Base-by-base conservation (phyloP, 2,329 filamentous ascomycete species). In the Fonsecaea multimorphosa region DNA sequence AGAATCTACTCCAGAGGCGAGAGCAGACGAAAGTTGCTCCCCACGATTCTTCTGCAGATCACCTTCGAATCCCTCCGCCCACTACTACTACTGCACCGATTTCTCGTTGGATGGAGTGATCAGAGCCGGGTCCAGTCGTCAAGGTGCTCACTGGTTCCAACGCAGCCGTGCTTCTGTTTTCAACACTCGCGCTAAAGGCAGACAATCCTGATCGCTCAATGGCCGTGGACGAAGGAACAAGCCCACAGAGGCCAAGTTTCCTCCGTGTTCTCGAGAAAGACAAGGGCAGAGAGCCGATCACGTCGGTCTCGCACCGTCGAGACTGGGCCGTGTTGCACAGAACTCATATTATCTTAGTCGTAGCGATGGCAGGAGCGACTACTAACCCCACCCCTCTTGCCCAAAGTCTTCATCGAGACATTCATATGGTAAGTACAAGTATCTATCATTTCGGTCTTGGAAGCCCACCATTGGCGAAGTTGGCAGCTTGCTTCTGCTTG, bases 401-500 rank as follows among this genome's bases (percentile, higher is more conserved):
- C 22, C 2, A 24, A 49, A 49, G 44, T 24, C 44, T 49, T 3
- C 9, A 11, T 22, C 19, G 12, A 3, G 8, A 31, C 8, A 31
- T 8, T 31, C 8, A 8, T 31, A 31, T 8, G 3, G 19, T 49
- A 49, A 2, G 40, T n/a, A 2, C 8, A 6, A 2, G 36, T 40
- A 40, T 40, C 3, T 40, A n/a, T 14, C 16, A 12, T 34, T 12
- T 40, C 38, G 5, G 19, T 49, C 44, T 49, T 22, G 44, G 44
- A 49, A 24, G 19, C 9, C 19, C 22, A 49, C 44, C 44, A 12
- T 4, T 24, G 4, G 44, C 44, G 44, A 49, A 49, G 44, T 49
- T 49, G n/a, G 44, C 44, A 49, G 19, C 44, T 49, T 22, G 19
- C 22, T 49, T 24, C 44, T 49, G 44, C 44, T 49, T 49, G 44